These are phyloP conservation scores for Baudoinia panamericana DNA, from an alignment of 495 filamentous ascomycete genomes.

Conservation along the genomic window DNA sequence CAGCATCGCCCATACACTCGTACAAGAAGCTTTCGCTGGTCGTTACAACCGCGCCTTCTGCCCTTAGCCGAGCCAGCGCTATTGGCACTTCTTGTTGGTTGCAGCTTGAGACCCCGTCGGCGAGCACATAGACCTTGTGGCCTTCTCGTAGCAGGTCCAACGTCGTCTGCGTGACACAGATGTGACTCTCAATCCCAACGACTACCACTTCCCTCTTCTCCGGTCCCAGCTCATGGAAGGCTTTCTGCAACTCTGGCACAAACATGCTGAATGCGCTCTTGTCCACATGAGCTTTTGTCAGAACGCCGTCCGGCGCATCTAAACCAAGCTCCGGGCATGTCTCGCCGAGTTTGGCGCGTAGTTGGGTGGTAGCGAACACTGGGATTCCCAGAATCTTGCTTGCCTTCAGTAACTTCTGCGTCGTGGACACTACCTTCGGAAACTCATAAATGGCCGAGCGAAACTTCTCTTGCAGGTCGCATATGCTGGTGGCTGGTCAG, in stretches of 20 bases:
- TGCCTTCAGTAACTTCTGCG: conserved; percentile 40
- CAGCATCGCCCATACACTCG: conserved; percentile 84
- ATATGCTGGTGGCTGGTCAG: conserved; percentile 47
- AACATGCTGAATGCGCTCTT: conserved; percentile 89
- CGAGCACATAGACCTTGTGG: conserved; percentile 73
- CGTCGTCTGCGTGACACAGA: conserved; percentile 87
- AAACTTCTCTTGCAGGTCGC: conserved; percentile 94
- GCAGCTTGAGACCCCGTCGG: conserved; percentile 82
- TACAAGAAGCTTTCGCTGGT: conserved; percentile 86
- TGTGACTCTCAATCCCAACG: conserved; percentile 85
- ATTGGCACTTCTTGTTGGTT: conserved; percentile 69
- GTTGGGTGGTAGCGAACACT: conserved; percentile 75
- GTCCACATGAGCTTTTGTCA: conserved; percentile 48
- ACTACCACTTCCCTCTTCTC: conserved; percentile 40
- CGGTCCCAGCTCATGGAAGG: conserved; percentile 16
- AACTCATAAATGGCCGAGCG: conserved; percentile 68
- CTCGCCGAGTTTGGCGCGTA: conserved; percentile 55
- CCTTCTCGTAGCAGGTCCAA: conserved; percentile 63
- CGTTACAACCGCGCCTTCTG: conserved; percentile 67
- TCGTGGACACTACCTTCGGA: conserved; percentile 48
- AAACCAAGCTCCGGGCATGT: conserved; percentile 58
- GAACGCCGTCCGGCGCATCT: conserved; percentile 27
- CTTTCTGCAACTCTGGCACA: conserved; percentile 26
- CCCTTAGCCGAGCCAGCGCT: conserved; percentile 60
- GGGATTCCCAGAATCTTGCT: conserved; percentile 55